These are phyloP conservation scores for Trifolium fragiferum DNA, from an alignment of 306 rosid species.

Conservation along the genomic window DNA sequence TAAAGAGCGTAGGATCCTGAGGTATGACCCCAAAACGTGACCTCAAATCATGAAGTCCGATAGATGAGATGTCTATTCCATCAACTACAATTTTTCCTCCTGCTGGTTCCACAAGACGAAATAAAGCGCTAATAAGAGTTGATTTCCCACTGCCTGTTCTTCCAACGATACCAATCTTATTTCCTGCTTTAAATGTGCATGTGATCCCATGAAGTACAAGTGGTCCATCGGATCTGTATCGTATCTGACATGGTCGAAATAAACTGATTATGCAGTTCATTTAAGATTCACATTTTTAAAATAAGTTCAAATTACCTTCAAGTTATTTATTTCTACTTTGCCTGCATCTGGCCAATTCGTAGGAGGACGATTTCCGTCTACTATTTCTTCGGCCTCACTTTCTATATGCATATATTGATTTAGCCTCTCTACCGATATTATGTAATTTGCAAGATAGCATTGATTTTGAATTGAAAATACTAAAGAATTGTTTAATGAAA, in stretches of 20 bases:
- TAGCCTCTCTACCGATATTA: slow-evolving; percentile 80
- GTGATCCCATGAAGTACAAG: slow-evolving; percentile 72
- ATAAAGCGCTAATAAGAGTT: not conserved
- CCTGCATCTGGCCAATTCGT: not conserved
- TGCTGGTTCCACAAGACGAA: slow-evolving; percentile 44
- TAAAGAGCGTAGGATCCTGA: not conserved
- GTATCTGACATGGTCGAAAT: slow-evolving; percentile 52
- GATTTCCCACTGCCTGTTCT: slow-evolving; percentile 11
- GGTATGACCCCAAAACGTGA: not conserved
- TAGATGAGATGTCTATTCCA: slow-evolving; percentile 69
- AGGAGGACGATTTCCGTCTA: not conserved
- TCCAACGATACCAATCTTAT: not conserved
- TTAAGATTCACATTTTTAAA: not conserved
- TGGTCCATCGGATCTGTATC: slow-evolving; percentile 63
- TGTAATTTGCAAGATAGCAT: slow-evolving; percentile 67
- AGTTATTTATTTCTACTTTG: slow-evolving; percentile 34
- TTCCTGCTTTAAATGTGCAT: not conserved
- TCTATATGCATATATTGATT: slow-evolving; percentile 64
- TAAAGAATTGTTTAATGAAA: slow-evolving; percentile 60
- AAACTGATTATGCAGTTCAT: not conserved
- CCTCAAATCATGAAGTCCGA: slow-evolving; percentile 31
- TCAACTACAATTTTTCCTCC: slow-evolving; percentile 67
- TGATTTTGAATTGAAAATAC: slow-evolving; percentile 68
- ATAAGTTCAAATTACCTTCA: slow-evolving; percentile 53
- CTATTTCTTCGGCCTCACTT: not conserved